Evolutionary conservation across 768 basidiomycete genomes (phyloP).

Genomic region (Exsudoporus frostii): DNA sequence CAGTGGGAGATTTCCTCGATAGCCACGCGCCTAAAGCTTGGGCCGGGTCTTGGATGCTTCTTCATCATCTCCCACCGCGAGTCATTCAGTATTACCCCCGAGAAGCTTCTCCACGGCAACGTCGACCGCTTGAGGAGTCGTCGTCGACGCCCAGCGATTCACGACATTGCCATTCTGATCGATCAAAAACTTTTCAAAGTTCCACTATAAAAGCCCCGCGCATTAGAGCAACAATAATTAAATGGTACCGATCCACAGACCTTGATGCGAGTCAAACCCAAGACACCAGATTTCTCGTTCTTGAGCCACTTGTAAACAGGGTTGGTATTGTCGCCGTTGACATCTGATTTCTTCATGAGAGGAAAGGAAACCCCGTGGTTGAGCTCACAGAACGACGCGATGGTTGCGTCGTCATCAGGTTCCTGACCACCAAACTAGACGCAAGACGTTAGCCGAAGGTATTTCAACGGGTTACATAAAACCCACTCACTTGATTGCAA

Average conservation of each 20-base stretch:
- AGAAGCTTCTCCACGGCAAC: constrained; percentile 62
- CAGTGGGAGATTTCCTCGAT: not conserved
- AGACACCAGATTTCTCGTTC: constrained; percentile 66
- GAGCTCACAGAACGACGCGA: constrained; percentile 67
- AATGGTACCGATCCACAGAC: constrained; percentile 34
- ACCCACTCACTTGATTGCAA: constrained; percentile 67
- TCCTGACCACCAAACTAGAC: constrained; percentile 81
- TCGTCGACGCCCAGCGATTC: constrained; percentile 74
- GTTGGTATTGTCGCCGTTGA: constrained; percentile 84
- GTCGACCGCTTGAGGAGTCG: constrained; percentile 63
- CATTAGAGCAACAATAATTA: not conserved
- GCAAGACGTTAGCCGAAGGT: not conserved
- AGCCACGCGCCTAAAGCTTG: constrained; percentile 13
- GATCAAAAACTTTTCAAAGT: constrained; percentile 87
- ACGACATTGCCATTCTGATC: constrained; percentile 75
- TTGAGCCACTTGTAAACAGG: constrained; percentile 87
- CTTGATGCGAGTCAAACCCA: constrained; percentile 75
- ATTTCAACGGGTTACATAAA: not conserved
- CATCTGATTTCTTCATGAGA: constrained; percentile 89
- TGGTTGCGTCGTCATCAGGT: constrained; percentile 73
- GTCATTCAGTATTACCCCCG: constrained; percentile 17
- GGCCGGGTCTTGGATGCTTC: not conserved
- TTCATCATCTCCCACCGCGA: not conserved
- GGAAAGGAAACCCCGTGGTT: constrained; percentile 93
- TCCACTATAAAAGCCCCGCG: constrained; percentile 54